Base-by-base conservation (phyloP, 2,329 filamentous ascomycete species). In the Diaporthe australafricana region DNA sequence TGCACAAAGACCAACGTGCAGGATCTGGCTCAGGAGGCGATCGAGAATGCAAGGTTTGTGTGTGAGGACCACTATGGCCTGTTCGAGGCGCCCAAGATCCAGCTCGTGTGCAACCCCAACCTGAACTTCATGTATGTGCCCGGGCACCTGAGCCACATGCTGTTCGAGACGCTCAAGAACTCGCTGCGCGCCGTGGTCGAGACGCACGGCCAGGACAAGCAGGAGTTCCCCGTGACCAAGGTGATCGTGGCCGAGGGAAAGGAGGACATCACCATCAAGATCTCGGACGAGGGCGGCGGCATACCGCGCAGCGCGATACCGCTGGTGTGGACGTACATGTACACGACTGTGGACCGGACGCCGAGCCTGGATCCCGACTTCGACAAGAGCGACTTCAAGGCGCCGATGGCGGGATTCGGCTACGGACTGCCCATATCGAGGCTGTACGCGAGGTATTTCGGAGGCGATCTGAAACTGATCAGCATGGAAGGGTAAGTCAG, bases 241-340 rank as follows among this genome's bases (percentile, higher is more conserved):
- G 95, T 99, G 68, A 97, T 99, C 73, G 95, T 99, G 38, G 96
- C 96, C 40, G 96, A 99, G 83, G 96, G 96, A 72, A 96, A 96
- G 81, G 96, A 99, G 83, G 96, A 99, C 79, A 99, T 99, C 78
- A 99, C 96, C 6, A 98, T 99, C 86, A 99, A 99, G 84, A 93
- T 99, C 77, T 94, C 93, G 5, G 96, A 99, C 81, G 96, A 99
- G 84, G 96, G 96, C 72, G 96, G 96, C 75, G 96, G 96, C 74
- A 98, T 99, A 68, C 95, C 96, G 0, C 88, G 96, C 78, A 97
- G 93, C 77, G 90, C 94, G 67, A 98, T 99, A 75, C 96, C 96
- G 6, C 88, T 99, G 17, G 96, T 98, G n/a, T 99, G 96, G 96
- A 99, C 96, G 16, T 99, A 99, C 82, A 99, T 98, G 96, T 99